Base-by-base conservation (phyloP, 106 monocot genomes). In the Platanthera guangdongensis region DNA sequence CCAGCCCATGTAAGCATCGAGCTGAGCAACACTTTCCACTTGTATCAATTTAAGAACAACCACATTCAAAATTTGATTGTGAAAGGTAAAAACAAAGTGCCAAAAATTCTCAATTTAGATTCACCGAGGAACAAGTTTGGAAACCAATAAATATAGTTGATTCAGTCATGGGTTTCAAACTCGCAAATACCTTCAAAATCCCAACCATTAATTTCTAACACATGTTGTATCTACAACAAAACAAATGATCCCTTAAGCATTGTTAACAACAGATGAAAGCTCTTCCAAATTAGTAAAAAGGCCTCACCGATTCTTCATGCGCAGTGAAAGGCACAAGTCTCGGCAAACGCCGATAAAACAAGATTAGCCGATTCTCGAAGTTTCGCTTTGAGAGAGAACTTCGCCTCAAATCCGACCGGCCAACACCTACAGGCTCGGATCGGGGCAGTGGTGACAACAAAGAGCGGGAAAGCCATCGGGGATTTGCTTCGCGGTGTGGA, bases 281-380 rank as follows among this genome's bases (percentile, higher is more conserved):
- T 30, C 25, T 2, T 11, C 13, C 13, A 6, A 7, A 52, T 8
- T 9, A 16, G 57, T 7, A 75, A 4, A 50, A 32, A n/a, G 16
- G 50, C 47, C 78, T 76, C 67, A 87, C 87, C 87, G 76, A 67
- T 51, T 87, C 87, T 75, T 87, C 84, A 22, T 48, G n/a, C 0
- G 72, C 81, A 7, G 76, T 60, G 32, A 78, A 16, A 30, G 57
- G 13, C 10, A 49, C 16, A 5, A 52, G 9, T 52, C 81, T 67
- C 68, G 7, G 52, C 13, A 51, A 21, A 63, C 78, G 74, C 9
- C 75, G 80, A 14, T 77, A 69, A 68, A 28, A 30, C 9, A 51
- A 13, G 60, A 65, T 51, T 71, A 68, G 4, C 10, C 72, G 72
- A 48, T 45, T 9, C 52, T 46, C 47, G 18, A 54, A 47, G 9